phyloP scores from a whole-genome alignment of 2,329 filamentous ascomycete species.

The Penicillium sp. region DNA sequence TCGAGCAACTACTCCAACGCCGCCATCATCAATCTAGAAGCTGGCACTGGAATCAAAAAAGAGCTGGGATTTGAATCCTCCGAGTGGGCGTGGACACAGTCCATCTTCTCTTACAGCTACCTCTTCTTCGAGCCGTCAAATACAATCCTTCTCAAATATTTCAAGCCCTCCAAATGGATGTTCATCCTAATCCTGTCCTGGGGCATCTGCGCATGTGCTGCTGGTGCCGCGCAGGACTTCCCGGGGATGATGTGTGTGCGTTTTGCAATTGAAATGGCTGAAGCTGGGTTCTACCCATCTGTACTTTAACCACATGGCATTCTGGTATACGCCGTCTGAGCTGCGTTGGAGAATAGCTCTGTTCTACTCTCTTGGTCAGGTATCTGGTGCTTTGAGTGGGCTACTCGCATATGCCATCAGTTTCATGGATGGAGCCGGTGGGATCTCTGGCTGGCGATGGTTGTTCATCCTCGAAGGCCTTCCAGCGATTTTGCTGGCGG shows the following conservation, averaged over 20 bases:
- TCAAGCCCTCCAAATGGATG: conserved; percentile 39
- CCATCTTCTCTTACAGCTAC: conserved; percentile 45
- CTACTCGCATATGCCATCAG: conserved; percentile 41
- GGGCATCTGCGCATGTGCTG: conserved; percentile 39
- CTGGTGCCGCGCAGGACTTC: conserved; percentile 37
- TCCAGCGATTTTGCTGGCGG: conserved; percentile 33
- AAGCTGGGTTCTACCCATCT: conserved; percentile 39
- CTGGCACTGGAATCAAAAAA: conserved; percentile 42
- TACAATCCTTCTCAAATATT: conserved; percentile 39
- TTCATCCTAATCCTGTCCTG: conserved; percentile 37
- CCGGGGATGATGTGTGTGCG: conserved; percentile 41
- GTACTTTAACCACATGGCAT: conserved; percentile 41
- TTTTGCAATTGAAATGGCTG: conserved; percentile 41
- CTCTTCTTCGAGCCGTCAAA: conserved; percentile 42
- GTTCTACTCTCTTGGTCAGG: conserved; percentile 39
- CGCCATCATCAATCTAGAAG: conserved; percentile 44
- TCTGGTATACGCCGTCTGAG: conserved; percentile 41
- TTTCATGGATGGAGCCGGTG: conserved; percentile 37
- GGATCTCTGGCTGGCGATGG: conserved; percentile 41
- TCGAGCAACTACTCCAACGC: conserved; percentile 43
- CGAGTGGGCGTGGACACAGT: conserved; percentile 43
- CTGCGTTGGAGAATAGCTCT: conserved; percentile 40
- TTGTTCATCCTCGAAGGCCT: conserved; percentile 42
- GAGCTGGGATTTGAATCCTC: conserved; percentile 34
- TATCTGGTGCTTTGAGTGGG: conserved; percentile 35